Base-by-base conservation (phyloP, 2,329 filamentous ascomycete genomes). In the Colletotrichum sublineola region DNA sequence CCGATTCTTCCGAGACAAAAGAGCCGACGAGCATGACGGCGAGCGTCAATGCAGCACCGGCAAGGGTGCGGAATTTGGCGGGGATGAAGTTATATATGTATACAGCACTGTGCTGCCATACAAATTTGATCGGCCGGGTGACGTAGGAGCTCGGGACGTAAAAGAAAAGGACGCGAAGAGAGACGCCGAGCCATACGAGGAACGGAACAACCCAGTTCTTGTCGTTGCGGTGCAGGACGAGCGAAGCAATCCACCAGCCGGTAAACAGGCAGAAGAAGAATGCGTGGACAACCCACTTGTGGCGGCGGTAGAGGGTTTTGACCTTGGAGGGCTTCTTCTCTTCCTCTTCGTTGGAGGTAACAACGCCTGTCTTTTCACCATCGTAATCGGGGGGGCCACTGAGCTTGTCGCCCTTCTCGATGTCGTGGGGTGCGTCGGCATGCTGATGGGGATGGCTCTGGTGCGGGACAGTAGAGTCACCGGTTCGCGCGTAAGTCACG, bases 151-250 rank as follows among this genome's bases (percentile, higher is more conserved):
- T 89, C 1, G 93, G 91, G 3, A 96, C 83, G 79, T 94, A 91
- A 82, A 93, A 89, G 79, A 92, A 93, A 79, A 97, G 75, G 61
- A 97, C 80, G 44, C 95, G 92, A 63, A 96, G 84, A 14, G 89
- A 90, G 76, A 97, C 91, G 75, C 85, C 87, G 57, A 97, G 88
- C 86, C 92, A 97, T 58, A 97, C 79, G 63, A 97, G 86, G 82
- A 97, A 96, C 0, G 95, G 94, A 62, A 95, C 89, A 68, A 97
- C 82, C 94, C 94, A 97, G 78, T 94, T 94, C 82, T 86, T 86
- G 78, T 94, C 90, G 71, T 92, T 76, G 71, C 90, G 90, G 80
- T 96, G 94, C 65, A 94, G 85, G 71, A 95, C 85, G 60, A 96
- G 84, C 67, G 91, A 89, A 8, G 92, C 91, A 75, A 95, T 92